Percentiles rank a stretch among this genome's conserved stretches.
Evolutionary conservation across 176 grass and related monocot species (phyloP).

Genomic region (Triticum urartu): DNA sequence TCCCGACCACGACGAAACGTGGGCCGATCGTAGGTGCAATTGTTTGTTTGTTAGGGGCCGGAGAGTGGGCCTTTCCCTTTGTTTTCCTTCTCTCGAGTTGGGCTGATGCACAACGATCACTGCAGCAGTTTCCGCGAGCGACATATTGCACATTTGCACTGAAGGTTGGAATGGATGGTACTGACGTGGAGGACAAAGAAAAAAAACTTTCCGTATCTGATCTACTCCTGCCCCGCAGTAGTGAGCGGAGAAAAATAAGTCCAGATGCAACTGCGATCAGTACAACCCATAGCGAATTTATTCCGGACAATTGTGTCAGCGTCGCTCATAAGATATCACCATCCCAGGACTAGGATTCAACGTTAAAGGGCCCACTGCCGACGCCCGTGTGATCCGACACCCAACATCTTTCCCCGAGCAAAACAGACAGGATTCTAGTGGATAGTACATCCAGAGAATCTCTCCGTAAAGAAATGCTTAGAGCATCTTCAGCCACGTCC

Average conservation of each 20-base stretch:
- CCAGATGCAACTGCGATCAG: background rate
- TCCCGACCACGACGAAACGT: background rate
- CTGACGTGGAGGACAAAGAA: no score
- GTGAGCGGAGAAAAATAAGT: no score
- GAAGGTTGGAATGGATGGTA: no score
- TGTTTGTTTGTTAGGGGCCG: no score
- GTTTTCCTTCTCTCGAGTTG: background rate
- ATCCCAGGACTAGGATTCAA: conserved; percentile 7
- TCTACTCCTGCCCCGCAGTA: no score
- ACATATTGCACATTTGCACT: no score
- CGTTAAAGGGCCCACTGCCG: background rate
- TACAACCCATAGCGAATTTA: background rate
- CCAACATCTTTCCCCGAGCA: background rate
- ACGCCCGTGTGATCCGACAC: background rate
- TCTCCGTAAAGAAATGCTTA: no score
- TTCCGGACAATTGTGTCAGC: conserved; percentile 7
- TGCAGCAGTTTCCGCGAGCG: no score
- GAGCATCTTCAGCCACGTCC: no score
- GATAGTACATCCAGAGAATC: no score
- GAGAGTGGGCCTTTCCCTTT: background rate
- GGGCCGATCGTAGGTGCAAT: background rate
- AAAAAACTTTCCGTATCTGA: no score
- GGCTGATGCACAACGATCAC: background rate
- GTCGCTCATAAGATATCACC: background rate
- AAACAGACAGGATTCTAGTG: background rate